Evolutionary conservation across 805 yeast genomes (phyloP).

Genomic region (Starmerella cellae): DNA sequence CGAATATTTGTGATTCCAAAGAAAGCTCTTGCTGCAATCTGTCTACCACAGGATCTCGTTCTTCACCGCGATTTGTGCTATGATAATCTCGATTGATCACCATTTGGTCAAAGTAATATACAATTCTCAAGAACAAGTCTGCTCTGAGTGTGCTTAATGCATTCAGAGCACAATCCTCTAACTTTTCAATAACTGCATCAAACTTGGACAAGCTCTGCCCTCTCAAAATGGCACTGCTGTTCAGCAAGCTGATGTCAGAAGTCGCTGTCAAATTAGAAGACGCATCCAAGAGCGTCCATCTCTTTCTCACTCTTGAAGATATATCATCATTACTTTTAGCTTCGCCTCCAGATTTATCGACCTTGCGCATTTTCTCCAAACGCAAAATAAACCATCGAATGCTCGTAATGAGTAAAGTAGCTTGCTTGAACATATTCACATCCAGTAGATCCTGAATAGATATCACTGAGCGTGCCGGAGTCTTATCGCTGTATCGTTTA

Average conservation of each 20-base stretch:
- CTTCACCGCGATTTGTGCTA: slow-evolving; percentile 42
- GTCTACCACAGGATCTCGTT: slow-evolving; percentile 44
- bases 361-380: slow-evolving; percentile 39
- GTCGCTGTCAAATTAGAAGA: background rate
- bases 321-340: slow-evolving; percentile 4
- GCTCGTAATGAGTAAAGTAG: slow-evolving; percentile 42
- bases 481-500: slow-evolving; percentile 14
- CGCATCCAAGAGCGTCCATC: slow-evolving; percentile 27
- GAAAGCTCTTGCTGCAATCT: slow-evolving; percentile 39
- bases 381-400: slow-evolving; percentile 45
- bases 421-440: slow-evolving; percentile 36
- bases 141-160: slow-evolving; percentile 38
- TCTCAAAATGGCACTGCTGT: slow-evolving; percentile 11
- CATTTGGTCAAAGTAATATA: slow-evolving; percentile 40
- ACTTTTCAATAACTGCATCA: slow-evolving; percentile 21
- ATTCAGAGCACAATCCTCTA: slow-evolving; percentile 21
- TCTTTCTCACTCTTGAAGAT: slow-evolving; percentile 19
- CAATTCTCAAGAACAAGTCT: slow-evolving; percentile 42
- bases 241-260: background rate
- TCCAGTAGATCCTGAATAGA: slow-evolving; percentile 44
- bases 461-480: slow-evolving; percentile 17
- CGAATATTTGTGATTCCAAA: slow-evolving; percentile 34
- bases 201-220: slow-evolving; percentile 22
- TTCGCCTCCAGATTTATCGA: background rate
- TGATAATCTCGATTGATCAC: slow-evolving; percentile 39